Evolutionary conservation across 2,329 filamentous ascomycete genomes (phyloP).

Genomic region (Karstenula rhodostoma): DNA sequence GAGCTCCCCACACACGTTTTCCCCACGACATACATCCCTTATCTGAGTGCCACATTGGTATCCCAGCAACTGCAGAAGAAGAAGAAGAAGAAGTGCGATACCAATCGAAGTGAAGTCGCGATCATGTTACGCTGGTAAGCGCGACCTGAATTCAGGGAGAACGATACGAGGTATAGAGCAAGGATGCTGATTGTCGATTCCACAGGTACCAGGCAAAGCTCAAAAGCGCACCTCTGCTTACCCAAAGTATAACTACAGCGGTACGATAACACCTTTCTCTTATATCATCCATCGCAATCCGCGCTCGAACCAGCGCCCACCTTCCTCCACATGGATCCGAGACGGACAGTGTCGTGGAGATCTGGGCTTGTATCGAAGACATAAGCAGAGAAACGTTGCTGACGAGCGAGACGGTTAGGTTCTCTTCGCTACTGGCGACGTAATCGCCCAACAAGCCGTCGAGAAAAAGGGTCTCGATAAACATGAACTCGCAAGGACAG

Average conservation of each 20-base stretch:
- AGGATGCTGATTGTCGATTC: constrained; percentile 12
- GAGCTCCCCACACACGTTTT: background rate
- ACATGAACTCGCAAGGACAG: constrained; percentile 75
- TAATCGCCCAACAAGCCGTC: constrained; percentile 88
- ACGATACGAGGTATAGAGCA: background rate
- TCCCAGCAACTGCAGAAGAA: too few species aligned
- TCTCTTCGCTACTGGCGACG: constrained; percentile 91
- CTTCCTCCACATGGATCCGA: background rate
- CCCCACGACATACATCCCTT: background rate
- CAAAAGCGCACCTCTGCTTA: constrained; percentile 82
- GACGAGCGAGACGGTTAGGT: constrained; percentile 56
- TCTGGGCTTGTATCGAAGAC: background rate
- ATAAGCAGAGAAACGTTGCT: background rate
- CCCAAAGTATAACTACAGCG: constrained; percentile 88
- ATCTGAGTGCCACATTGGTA: background rate
- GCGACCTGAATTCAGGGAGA: background rate
- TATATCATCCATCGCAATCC: background rate
- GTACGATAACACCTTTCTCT: constrained; percentile 46
- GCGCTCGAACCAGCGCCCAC: background rate
- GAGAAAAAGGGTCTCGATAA: constrained; percentile 80
- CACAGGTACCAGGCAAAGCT: constrained; percentile 86
- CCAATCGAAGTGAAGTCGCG: background rate
- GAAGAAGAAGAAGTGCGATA: background rate
- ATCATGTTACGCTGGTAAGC: constrained; percentile 12
- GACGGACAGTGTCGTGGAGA: background rate